phyloP scores from a whole-genome alignment of 1,284 basidiomycete genomes.

The Cryptococcus amylolentus region DNA sequence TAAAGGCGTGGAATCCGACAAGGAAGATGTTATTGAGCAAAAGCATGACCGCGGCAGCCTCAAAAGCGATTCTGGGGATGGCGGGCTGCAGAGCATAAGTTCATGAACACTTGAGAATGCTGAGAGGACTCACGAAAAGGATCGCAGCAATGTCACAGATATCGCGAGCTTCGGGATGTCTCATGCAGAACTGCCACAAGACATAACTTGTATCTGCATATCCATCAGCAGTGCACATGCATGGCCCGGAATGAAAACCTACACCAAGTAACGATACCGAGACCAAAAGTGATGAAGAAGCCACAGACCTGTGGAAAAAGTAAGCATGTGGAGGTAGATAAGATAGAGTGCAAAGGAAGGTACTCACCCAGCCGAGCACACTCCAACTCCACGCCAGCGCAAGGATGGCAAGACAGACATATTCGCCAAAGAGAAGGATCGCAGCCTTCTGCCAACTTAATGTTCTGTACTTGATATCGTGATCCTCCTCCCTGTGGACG shows the following conservation, averaged over 20 bases:
- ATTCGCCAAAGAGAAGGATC: slow-evolving; percentile 45
- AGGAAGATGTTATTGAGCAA: slow-evolving; percentile 43
- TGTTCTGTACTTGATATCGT: slow-evolving; percentile 41
- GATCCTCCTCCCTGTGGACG: slow-evolving; percentile 32
- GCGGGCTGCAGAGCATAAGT: slow-evolving; percentile 6
- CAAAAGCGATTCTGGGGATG: slow-evolving; percentile 33
- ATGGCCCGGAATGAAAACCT: slow-evolving; percentile 11
- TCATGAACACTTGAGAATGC: background rate
- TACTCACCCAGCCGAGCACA: slow-evolving; percentile 37
- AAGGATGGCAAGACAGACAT: slow-evolving; percentile 48
- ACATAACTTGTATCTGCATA: slow-evolving; percentile 37
- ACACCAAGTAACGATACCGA: slow-evolving; percentile 52
- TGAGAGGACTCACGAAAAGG: slow-evolving; percentile 41
- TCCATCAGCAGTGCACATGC: background rate
- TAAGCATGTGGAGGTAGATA: background rate
- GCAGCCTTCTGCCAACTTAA: slow-evolving; percentile 46
- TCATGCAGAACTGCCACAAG: slow-evolving; percentile 57
- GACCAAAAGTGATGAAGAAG: slow-evolving; percentile 58
- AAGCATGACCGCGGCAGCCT: slow-evolving; percentile 37
- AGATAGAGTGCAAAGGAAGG: background rate
- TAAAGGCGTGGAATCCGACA: slow-evolving; percentile 49
- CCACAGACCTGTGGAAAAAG: slow-evolving; percentile 20
- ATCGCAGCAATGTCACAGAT: slow-evolving; percentile 63
- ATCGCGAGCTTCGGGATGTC: slow-evolving; percentile 60
- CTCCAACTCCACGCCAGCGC: slow-evolving; percentile 42